phyloP scores from a whole-genome alignment of 129 eudicot genomes.

The Cynara cardunculus region DNA sequence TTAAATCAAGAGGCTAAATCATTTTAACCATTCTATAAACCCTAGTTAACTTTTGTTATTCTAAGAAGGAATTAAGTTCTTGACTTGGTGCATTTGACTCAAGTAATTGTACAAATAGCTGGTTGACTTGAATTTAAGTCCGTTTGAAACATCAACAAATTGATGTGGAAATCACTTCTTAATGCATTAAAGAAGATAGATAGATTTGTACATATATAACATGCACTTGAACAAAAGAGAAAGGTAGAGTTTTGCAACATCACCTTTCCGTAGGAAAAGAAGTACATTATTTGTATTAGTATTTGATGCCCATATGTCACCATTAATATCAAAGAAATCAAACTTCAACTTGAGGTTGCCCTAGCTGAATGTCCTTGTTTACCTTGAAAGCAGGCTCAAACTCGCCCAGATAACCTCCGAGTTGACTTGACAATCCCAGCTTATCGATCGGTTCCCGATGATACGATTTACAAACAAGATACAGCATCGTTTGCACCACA shows the following conservation, averaged over 20 bases:
- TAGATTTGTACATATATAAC: not conserved
- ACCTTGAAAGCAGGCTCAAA: conserved; percentile 28
- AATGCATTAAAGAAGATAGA: not conserved
- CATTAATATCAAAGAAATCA: not conserved
- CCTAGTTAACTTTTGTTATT: no score
- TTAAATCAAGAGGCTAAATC: no score
- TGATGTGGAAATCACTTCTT: not conserved
- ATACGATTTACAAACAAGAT: conserved; percentile 36
- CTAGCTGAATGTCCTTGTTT: conserved; percentile 29
- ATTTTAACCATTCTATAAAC: no score
- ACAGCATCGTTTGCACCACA: conserved; percentile 34
- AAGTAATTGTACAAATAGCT: no score
- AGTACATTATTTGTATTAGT: not conserved
- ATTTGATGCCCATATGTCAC: not conserved
- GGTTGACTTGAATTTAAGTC: no score
- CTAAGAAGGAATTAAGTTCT: no score
- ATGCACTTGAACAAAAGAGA: not conserved
- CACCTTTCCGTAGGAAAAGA: not conserved
- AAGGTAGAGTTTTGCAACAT: not conserved
- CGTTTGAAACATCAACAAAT: not conserved
- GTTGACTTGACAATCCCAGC: conserved; percentile 29
- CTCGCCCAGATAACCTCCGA: conserved; percentile 35
- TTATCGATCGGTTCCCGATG: conserved; percentile 27
- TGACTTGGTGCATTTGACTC: no score
- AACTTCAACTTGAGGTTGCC: conserved; percentile 31